Evolutionary conservation across 2,329 filamentous ascomycete species (phyloP), one percentile per base, ranked within the genome.

Genomic region (Botrytis cinerea): DNA sequence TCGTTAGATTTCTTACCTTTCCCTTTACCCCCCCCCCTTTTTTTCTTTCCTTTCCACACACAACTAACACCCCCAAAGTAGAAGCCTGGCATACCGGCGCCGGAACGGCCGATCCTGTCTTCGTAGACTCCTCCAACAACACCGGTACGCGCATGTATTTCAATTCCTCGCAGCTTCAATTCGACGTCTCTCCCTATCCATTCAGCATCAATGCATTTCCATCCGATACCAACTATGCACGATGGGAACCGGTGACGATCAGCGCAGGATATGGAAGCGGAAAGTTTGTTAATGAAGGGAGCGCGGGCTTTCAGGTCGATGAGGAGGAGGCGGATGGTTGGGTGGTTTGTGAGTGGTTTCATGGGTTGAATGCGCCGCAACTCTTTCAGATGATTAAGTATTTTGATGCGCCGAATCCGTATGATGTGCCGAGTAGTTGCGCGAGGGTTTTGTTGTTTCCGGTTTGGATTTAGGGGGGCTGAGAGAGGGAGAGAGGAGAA

Each of bases 281-380:
- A 4, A 63, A 38, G 10, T 78, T 74, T 40, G 60, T 72, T 4
- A 73, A 75, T 28, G 62, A 73, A 18, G 75, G 73, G 0, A 25
- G 63, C 5, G 66, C 69, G 32, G 78, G 77, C 1, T 66, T 78
- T 28, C 63, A 73, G 38, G 59, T 76, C 8, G 20, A 72, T n/a
- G 48, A 74, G 32, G 68, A 69, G 28, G 75, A 76, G 62, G 73
- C 73, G 62, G 76, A 75, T 74, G 78, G 78, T 0, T 79, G 78
- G 77, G 28, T 78, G 25, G 77, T 78, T 5, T 79, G 78, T n/a
- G 76, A 78, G 54, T 78, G 77, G 77, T 75, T 48, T 48, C 77
- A 78, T 73, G 77, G 73, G 0, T n/a, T 73, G 32, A 78, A 78
- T 72, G 74, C 74, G 8, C 77, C 77, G n/a, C 77, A 79, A 35